A percentile compares a stretch with the other conserved stretches of the same genome.
Conservation (phyloP, 2,329 filamentous ascomycete genomes). For the Incumbomyces delicatus region DNA sequence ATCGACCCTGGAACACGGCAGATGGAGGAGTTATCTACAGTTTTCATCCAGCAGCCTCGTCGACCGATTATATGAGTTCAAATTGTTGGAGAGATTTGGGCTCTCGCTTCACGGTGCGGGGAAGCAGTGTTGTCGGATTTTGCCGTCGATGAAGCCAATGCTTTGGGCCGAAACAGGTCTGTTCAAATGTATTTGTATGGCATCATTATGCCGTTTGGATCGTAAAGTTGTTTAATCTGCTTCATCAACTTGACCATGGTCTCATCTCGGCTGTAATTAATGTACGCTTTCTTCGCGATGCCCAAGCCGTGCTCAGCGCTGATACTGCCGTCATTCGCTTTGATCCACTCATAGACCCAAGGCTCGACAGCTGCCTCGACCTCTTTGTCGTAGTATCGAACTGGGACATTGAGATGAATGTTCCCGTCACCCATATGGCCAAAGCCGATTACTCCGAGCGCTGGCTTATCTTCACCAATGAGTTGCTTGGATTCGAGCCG, state of each 20-base stretch:
- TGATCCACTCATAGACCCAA: slow-evolving; percentile 96
- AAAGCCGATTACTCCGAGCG: slow-evolving; percentile 86
- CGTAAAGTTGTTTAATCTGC: slow-evolving; percentile 86
- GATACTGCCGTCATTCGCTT: slow-evolving; percentile 79
- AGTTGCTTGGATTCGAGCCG: slow-evolving; percentile 65
- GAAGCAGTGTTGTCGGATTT: too few relatives aligned
- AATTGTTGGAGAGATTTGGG: too few relatives aligned
- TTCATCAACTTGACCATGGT: slow-evolving; percentile 87
- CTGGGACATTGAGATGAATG: slow-evolving; percentile 82
- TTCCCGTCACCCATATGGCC: slow-evolving; percentile 98
- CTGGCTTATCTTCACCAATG: slow-evolving; percentile 66
- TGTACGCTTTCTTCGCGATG: slow-evolving; percentile 88
- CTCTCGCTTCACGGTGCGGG: too few relatives aligned
- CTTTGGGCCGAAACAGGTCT: neutral
- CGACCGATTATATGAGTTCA: too few relatives aligned
- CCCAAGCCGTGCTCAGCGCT: slow-evolving; percentile 94
- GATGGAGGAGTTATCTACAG: too few relatives aligned
- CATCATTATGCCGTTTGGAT: slow-evolving; percentile 98
- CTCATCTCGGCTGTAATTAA: slow-evolving; percentile 82
- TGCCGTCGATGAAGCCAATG: too few relatives aligned
- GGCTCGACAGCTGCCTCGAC: slow-evolving; percentile 86
- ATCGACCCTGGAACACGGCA: too few relatives aligned
- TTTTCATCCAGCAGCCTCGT: too few relatives aligned
- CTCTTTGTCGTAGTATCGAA: slow-evolving; percentile 70
- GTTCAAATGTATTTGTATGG: slow-evolving; percentile 81